phyloP scores from a whole-genome alignment of 2,329 filamentous ascomycete species.

The Xylaria arbuscula region DNA sequence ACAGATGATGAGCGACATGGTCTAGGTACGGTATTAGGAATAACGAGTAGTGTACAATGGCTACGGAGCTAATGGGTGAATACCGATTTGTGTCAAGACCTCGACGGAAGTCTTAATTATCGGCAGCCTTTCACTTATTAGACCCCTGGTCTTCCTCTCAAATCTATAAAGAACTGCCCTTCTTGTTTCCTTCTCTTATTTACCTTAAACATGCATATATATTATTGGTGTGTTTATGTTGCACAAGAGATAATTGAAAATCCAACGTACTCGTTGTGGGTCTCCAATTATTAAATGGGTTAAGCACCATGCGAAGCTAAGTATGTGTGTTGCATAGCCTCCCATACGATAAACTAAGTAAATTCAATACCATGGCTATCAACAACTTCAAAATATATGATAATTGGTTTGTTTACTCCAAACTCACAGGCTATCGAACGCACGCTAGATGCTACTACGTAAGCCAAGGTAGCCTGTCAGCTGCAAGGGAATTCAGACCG shows the following conservation, averaged over 20 bases:
- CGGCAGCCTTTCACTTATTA: neutral
- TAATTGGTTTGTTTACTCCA: neutral
- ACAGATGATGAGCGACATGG: neutral
- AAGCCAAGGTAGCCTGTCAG: neutral
- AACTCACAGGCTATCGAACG: neutral
- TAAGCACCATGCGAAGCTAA: neutral
- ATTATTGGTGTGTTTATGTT: neutral
- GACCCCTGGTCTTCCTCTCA: neutral
- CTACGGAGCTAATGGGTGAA: neutral
- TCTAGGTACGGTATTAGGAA: neutral
- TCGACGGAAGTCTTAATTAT: neutral
- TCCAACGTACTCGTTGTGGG: neutral
- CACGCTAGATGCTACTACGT: neutral
- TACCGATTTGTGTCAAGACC: neutral
- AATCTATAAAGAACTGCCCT: neutral
- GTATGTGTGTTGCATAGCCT: slow-evolving; percentile 5
- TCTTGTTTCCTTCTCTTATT: neutral
- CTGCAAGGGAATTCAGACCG: neutral
- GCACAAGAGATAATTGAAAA: neutral
- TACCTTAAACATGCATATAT: neutral
- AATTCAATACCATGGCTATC: neutral
- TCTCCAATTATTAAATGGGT: neutral
- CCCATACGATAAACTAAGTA: neutral
- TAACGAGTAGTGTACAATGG: neutral
- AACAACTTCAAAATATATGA: neutral